Evolutionary conservation across 768 basidiomycete species (phyloP).

Genomic region (Rhodosporidiobolus odoratus): DNA sequence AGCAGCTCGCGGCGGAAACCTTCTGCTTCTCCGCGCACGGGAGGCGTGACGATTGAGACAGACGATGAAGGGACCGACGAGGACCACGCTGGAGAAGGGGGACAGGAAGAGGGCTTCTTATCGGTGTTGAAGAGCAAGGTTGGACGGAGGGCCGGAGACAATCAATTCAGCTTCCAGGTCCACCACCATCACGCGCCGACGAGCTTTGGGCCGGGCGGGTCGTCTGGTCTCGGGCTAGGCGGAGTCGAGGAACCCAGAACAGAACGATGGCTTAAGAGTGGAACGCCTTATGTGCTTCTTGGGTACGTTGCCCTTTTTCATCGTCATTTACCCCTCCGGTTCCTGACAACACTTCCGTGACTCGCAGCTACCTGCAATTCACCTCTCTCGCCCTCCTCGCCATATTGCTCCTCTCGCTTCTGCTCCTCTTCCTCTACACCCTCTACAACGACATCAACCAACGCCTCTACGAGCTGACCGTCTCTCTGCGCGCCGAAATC

Average conservation of each 20-base stretch:
- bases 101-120: neutral
- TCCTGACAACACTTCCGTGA: neutral
- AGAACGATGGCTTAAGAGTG: conserved; percentile 24
- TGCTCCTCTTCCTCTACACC: conserved; percentile 78
- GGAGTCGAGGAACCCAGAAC: conserved; percentile 41
- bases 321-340: conserved; percentile 16
- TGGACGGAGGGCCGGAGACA: neutral
- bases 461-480: conserved; percentile 77
- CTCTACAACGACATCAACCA: conserved; percentile 85
- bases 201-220: neutral
- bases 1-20: conserved; percentile 14
- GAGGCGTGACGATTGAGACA: conserved; percentile 4
- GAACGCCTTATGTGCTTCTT: conserved; percentile 67
- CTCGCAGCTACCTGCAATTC: conserved; percentile 78
- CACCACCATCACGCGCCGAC: conserved; percentile 30
- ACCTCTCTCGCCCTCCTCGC: conserved; percentile 85
- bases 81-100: neutral
- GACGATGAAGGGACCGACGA: conserved; percentile 10
- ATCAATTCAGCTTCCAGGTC: conserved; percentile 36
- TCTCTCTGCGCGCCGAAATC: conserved; percentile 91
- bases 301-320: conserved; percentile 57
- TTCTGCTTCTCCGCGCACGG: conserved; percentile 13
- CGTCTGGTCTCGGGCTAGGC: conserved; percentile 41
- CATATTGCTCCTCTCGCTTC: conserved; percentile 73
- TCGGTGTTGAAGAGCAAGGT: conserved; percentile 9